Evolutionary conservation across 345 rosid genomes (phyloP), one percentile per base, ranked within the genome.

Genomic region (Salix arbutifolia): DNA sequence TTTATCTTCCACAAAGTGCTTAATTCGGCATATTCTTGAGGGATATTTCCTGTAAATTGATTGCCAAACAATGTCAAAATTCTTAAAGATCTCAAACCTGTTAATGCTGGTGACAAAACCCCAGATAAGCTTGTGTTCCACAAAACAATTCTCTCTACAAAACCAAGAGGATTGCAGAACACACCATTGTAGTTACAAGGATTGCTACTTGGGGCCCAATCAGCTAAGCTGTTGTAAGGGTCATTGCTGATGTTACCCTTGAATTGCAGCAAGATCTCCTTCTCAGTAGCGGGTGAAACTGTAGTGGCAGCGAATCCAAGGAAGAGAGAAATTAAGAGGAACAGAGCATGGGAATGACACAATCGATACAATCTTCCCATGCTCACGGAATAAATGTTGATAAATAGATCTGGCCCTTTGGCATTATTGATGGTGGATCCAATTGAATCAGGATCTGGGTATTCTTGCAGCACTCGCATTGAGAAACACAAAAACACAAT

Each of bases 11-110:
- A 90, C 73, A 96, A 84, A 38, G 94, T 87, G 70, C 84, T 81
- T 31, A 96, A 80, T 69, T 83, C 81, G 8, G 85, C 88, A 84
- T 89, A 96, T 76, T 92, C 97, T 42, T 25, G 64, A 7, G 98
- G 99, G 81, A 96, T 76, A 53, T 90, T 93, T 76, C 99, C 96
- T 42, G 90, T 84, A 84, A 96, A 91, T 68, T 81, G 84, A 80
- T 96, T 96, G 53, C 98, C 97, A 79, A 83, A 96, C 88, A 96
- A 90, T 74, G 91, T 87, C 92, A 96, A 85, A 74, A 91, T 92
- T 77, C 98, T 89, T 75, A 96, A 56, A 65, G 84, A 90, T 79
- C 71, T 85, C 70, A 96, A 80, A 85, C 93, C 92, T 19, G 99
- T 90, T 74, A 96, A 81, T 64, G 88, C 89, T 33, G 97, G 89